Conservation (phyloP, 805 yeast genomes). For the Candida nemodendra region DNA sequence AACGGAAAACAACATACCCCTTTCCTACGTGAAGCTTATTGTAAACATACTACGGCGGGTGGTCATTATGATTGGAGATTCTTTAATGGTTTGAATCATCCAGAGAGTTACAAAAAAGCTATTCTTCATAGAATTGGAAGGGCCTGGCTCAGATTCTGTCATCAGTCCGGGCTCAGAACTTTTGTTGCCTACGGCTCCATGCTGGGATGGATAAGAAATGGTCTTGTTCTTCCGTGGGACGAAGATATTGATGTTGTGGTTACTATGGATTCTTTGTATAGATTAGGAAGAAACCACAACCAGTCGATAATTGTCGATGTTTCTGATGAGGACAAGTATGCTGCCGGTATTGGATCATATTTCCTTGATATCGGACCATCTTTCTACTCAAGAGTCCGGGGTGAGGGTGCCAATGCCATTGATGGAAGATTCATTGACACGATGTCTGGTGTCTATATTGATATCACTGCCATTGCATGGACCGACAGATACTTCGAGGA, state of each 20-base stretch:
- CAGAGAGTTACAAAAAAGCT: constrained; percentile 38
- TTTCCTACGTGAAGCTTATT: constrained; percentile 39
- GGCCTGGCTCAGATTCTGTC: constrained; percentile 50
- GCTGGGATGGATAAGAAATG: constrained; percentile 65
- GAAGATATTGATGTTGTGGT: constrained; percentile 65
- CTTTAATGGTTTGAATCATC: constrained; percentile 45
- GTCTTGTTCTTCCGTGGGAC: constrained; percentile 65
- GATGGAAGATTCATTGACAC: constrained; percentile 68
- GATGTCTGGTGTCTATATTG: constrained; percentile 63
- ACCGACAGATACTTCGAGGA: constrained; percentile 32
- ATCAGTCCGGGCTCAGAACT: constrained; percentile 44
- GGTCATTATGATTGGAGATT: constrained; percentile 55
- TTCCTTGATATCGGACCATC: constrained; percentile 47
- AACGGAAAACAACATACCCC: constrained; percentile 20
- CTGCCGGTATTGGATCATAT: constrained; percentile 56
- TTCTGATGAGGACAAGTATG: constrained; percentile 26
- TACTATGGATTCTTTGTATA: constrained; percentile 47
- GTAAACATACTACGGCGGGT: constrained; percentile 23
- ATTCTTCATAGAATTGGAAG: constrained; percentile 47
- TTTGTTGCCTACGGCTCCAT: constrained; percentile 71
- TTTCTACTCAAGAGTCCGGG: constrained; percentile 48
- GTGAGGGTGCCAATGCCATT: constrained; percentile 55
- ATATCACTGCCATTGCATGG: constrained; percentile 58
- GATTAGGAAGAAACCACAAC: constrained; percentile 47
- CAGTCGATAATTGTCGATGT: constrained; percentile 48